Percentiles rank a stretch among this genome's conserved stretches.
Evolutionary conservation across 73 alveolate species (phyloP).

Genomic region (Paramecium sexaurelia): DNA sequence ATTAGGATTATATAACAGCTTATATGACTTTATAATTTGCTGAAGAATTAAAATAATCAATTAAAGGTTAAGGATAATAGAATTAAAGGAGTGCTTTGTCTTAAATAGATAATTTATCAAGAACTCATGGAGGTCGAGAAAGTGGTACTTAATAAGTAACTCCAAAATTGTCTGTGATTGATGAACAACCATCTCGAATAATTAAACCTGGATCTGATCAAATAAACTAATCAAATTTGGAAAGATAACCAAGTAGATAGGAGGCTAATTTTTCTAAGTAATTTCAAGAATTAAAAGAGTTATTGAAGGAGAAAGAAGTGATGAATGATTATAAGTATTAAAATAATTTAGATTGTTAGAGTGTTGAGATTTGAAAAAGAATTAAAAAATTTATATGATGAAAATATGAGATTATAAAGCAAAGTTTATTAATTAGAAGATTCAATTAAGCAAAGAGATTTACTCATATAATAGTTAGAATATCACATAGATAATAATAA

Average conservation of each 20-base stretch:
- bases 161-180: not conserved
- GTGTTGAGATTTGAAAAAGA: not conserved
- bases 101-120: not conserved
- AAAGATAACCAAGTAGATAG: not conserved
- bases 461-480: not conserved
- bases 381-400: not conserved
- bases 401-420: not conserved
- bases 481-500: slow-evolving; percentile 3
- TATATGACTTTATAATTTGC: slow-evolving; percentile 42
- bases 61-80: not conserved
- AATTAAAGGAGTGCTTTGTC: not conserved
- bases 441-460: not conserved
- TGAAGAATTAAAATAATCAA: not conserved
- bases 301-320: slow-evolving; percentile 27
- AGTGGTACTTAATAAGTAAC: not conserved
- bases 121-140: not conserved
- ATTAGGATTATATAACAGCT: not conserved
- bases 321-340: not conserved
- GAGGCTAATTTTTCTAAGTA: not conserved
- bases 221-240: not conserved
- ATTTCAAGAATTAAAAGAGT: slow-evolving; percentile 17
- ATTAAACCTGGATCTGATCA: not conserved
- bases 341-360: not conserved
- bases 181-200: not conserved
- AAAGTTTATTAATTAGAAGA: not conserved